phyloP scores from a whole-genome alignment of 805 yeast species.

The Monosporozyma solicola region DNA sequence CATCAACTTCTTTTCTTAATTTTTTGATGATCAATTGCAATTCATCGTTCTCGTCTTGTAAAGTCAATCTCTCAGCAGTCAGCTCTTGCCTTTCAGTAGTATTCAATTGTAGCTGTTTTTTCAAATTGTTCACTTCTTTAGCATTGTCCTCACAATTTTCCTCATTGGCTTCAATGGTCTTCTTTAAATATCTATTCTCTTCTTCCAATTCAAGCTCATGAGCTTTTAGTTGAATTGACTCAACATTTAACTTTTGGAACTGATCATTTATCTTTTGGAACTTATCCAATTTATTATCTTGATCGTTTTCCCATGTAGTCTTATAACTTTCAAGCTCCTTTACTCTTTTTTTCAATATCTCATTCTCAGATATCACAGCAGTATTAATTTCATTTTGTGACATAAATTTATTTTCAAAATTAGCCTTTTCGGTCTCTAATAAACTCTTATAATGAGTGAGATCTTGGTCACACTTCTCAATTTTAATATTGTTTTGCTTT shows the following conservation, averaged over 20 bases:
- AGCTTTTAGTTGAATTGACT: constrained; percentile 24
- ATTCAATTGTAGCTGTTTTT: constrained; percentile 12
- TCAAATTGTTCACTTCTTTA: constrained; percentile 12
- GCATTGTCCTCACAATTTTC: constrained; percentile 12
- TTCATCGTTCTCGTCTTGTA: constrained; percentile 19
- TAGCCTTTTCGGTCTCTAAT: constrained; percentile 15
- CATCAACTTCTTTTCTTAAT: background rate
- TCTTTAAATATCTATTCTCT: constrained; percentile 20
- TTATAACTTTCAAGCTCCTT: constrained; percentile 14
- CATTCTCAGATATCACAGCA: constrained; percentile 25
- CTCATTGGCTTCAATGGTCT: constrained; percentile 11
- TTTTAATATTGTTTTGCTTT: background rate
- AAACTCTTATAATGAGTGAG: constrained; percentile 1
- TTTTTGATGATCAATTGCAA: background rate
- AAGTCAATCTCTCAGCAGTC: constrained; percentile 18
- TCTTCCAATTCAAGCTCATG: constrained; percentile 23
- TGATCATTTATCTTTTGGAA: constrained; percentile 22
- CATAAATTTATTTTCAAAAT: constrained; percentile 30
- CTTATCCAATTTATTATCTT: constrained; percentile 9
- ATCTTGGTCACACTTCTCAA: constrained; percentile 2
- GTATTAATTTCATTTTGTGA: constrained; percentile 30
- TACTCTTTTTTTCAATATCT: constrained; percentile 16
- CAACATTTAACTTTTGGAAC: constrained; percentile 24
- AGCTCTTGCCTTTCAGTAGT: constrained; percentile 16
- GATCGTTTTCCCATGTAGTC: constrained; percentile 14